A percentile compares a stretch with the other conserved stretches of the same genome.
phyloP scores from a whole-genome alignment of 495 filamentous ascomycete genomes.

The Trichocladium antarcticum region DNA sequence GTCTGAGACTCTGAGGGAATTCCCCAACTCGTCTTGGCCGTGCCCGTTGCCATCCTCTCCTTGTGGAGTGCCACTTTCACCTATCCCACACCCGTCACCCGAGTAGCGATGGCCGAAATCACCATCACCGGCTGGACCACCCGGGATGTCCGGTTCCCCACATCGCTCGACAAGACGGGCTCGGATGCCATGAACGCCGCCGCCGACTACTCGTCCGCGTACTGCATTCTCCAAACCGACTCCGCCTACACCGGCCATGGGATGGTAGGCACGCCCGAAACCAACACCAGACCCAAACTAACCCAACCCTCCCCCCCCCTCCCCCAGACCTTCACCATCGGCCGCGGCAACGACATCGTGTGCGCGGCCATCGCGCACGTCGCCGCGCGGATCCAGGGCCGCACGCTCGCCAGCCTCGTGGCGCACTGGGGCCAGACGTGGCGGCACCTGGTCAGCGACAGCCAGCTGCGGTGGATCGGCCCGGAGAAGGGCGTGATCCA shows the following conservation, averaged over 20 bases:
- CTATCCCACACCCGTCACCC: not conserved
- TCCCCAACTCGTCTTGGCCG: no score
- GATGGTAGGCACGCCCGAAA: constrained; percentile 49
- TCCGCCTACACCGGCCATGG: constrained; percentile 64
- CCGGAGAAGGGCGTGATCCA: constrained; percentile 95
- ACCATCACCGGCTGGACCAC: constrained; percentile 73
- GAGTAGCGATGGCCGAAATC: constrained; percentile 43
- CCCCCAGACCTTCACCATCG: constrained; percentile 82
- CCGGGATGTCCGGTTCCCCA: constrained; percentile 86
- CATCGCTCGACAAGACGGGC: constrained; percentile 87
- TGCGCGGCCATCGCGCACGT: constrained; percentile 72
- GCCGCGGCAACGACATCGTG: constrained; percentile 90
- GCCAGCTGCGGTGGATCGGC: constrained; percentile 87
- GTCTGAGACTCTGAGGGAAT: no score
- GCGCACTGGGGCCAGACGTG: constrained; percentile 80
- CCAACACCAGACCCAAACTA: no score
- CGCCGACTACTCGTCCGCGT: constrained; percentile 84
- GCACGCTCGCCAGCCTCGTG: constrained; percentile 63
- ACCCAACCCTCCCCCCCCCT: no score
- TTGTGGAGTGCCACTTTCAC: no score
- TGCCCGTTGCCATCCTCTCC: not conserved
- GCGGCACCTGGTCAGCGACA: constrained; percentile 83
- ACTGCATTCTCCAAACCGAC: constrained; percentile 83
- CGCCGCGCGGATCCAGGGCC: constrained; percentile 57
- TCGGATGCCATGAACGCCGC: constrained; percentile 97